Evolutionary conservation across 768 basidiomycete genomes (phyloP).

Genomic region (Tulasnella calospora): DNA sequence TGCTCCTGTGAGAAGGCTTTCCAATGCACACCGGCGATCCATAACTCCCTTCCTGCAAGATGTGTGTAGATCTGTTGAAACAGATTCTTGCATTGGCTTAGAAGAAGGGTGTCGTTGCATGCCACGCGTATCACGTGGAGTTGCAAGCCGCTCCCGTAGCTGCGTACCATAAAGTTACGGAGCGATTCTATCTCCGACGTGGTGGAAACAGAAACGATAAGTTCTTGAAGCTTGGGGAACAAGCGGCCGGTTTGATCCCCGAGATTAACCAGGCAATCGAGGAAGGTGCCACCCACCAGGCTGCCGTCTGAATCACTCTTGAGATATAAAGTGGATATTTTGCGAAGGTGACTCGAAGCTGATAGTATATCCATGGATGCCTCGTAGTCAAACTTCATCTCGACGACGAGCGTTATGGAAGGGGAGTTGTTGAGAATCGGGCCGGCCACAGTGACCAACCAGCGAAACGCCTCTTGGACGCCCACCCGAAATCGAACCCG

Average conservation of each 20-base stretch:
- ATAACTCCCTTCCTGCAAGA: neutral
- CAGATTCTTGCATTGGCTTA: neutral
- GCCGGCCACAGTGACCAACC: neutral
- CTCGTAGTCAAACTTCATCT: neutral
- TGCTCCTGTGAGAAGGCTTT: neutral
- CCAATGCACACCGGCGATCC: neutral
- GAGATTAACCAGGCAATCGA: neutral
- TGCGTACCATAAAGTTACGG: neutral
- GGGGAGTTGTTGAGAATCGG: neutral
- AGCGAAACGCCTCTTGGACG: neutral
- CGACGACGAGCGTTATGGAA: neutral
- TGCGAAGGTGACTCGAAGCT: neutral
- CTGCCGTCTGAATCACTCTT: neutral
- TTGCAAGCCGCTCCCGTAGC: neutral
- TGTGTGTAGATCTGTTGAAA: neutral
- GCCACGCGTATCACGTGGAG: neutral
- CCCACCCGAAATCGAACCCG: neutral
- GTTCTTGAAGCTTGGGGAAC: neutral
- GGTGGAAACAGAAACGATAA: neutral
- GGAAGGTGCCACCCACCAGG: neutral
- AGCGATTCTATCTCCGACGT: neutral
- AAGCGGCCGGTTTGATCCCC: neutral
- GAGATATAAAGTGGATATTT: neutral
- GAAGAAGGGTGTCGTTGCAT: neutral
- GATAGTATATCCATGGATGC: neutral